phyloP scores from a whole-genome alignment of 2,329 filamentous ascomycete genomes.

The Claviceps africana region DNA sequence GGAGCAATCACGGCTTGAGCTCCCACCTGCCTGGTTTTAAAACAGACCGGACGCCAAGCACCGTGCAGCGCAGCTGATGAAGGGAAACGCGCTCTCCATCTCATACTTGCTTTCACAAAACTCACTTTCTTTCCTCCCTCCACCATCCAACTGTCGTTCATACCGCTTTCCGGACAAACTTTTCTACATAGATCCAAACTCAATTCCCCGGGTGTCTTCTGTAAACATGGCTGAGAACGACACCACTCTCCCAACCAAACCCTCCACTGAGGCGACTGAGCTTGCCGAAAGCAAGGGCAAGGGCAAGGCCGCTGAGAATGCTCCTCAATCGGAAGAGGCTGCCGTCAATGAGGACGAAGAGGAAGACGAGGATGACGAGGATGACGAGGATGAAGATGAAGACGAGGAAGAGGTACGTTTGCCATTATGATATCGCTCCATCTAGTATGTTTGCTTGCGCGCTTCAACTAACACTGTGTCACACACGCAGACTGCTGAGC shows the following conservation, averaged over 20 bases:
- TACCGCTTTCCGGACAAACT: not conserved
- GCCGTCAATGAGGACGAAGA: constrained; percentile 66
- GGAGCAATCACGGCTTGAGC: constrained; percentile 5
- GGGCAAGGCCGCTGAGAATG: constrained; percentile 54
- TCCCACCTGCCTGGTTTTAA: constrained; percentile 13
- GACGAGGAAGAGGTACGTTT: constrained; percentile 18
- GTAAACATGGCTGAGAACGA: constrained; percentile 33
- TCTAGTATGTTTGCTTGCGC: not conserved
- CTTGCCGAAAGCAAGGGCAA: constrained; percentile 62
- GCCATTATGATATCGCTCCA: not conserved
- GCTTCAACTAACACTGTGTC: constrained; percentile 11
- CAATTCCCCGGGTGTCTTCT: not conserved
- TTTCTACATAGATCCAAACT: not conserved
- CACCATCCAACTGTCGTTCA: not conserved
- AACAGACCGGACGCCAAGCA: constrained; percentile 10
- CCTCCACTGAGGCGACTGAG: constrained; percentile 22
- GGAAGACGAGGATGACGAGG: constrained; percentile 53
- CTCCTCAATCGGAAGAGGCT: constrained; percentile 34
- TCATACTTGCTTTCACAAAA: constrained; percentile 8
- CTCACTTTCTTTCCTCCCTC: constrained; percentile 9
- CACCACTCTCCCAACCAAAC: constrained; percentile 31
- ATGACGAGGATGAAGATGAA: constrained; percentile 31
- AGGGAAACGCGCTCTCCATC: constrained; percentile 14
- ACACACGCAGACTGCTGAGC: constrained; percentile 13
- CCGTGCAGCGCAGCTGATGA: constrained; percentile 6